A percentile compares a stretch with the other conserved stretches of the same genome.
Evolutionary conservation across 2,329 filamentous ascomycete species (phyloP).

Genomic region (Diaporthe sp.): DNA sequence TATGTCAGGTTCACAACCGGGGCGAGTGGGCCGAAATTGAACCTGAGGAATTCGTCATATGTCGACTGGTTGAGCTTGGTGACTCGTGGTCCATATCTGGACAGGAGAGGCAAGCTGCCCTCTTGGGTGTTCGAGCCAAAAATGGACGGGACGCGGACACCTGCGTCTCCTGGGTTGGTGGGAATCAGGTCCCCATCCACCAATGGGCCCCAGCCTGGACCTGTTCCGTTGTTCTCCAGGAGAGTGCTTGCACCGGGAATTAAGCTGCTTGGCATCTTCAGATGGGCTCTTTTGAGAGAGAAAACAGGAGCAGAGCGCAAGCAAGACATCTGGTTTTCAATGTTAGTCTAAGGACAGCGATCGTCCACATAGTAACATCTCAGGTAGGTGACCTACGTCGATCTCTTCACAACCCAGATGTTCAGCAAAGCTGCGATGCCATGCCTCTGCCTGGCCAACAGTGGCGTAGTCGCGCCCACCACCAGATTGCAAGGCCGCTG

Average conservation of each 20-base stretch:
- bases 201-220: slow-evolving; percentile 10
- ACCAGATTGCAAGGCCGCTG: slow-evolving; percentile 7
- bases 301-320: slow-evolving; percentile 2
- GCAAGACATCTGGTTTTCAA: not conserved
- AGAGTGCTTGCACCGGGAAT: not conserved
- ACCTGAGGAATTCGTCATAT: not conserved
- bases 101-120: not conserved
- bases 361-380: not conserved
- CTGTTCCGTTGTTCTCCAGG: slow-evolving; percentile 7
- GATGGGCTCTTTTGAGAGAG: not conserved
- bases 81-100: not conserved
- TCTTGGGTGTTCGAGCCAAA: slow-evolving; percentile 10
- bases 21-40: slow-evolving; percentile 7
- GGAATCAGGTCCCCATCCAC: slow-evolving; percentile 3
- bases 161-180: not conserved
- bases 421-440: slow-evolving; percentile 23
- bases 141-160: slow-evolving; percentile 11
- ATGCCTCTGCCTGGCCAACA: not conserved
- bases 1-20: not conserved
- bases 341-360: not conserved
- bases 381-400: not conserved
- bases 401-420: not conserved
- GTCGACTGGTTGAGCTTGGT: slow-evolving; percentile 10
- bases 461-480: slow-evolving; percentile 20
- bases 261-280: not conserved